phyloP scores from a whole-genome alignment of 495 filamentous ascomycete species.

The Melanomma pulvis-pyrius region DNA sequence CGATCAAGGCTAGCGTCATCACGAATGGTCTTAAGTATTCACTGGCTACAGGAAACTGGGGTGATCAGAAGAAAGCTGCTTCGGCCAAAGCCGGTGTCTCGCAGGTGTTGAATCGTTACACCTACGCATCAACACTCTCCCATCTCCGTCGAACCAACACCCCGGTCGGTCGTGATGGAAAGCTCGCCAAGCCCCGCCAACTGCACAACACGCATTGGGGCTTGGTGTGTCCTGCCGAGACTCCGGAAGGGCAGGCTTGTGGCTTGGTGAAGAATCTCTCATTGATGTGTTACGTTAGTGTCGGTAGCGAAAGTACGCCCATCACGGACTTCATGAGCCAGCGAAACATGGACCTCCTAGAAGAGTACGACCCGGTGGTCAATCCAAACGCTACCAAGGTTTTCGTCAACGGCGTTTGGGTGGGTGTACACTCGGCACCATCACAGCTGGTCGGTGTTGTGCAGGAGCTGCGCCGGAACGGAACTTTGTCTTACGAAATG shows the following conservation, averaged over 20 bases:
- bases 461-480: slow-evolving; percentile 71
- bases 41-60: slow-evolving; percentile 98
- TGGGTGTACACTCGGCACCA: slow-evolving; percentile 85
- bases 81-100: slow-evolving; percentile 94
- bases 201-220: slow-evolving; percentile 99
- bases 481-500: slow-evolving; percentile 82
- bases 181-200: slow-evolving; percentile 96
- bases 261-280: slow-evolving; percentile 97
- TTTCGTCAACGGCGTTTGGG: slow-evolving; percentile 97
- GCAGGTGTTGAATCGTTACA: slow-evolving; percentile 97
- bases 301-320: slow-evolving; percentile 84
- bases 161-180: slow-evolving; percentile 94
- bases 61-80: slow-evolving; percentile 97
- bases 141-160: slow-evolving; percentile 97
- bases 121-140: slow-evolving; percentile 92
- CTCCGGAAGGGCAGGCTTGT: slow-evolving; percentile 97
- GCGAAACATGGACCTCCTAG: slow-evolving; percentile 90
- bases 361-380: slow-evolving; percentile 89
- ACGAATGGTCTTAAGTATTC: slow-evolving; percentile 96
- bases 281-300: slow-evolving; percentile 96
- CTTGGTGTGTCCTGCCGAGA: slow-evolving; percentile 95
- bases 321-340: slow-evolving; percentile 94
- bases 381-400: slow-evolving; percentile 95
- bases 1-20: slow-evolving; percentile 85
- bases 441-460: slow-evolving; percentile 77